Evolutionary conservation across 148 eudicot genomes (phyloP), one percentile per base, ranked within the genome.

Genomic region (Persicaria tinctoria): DNA sequence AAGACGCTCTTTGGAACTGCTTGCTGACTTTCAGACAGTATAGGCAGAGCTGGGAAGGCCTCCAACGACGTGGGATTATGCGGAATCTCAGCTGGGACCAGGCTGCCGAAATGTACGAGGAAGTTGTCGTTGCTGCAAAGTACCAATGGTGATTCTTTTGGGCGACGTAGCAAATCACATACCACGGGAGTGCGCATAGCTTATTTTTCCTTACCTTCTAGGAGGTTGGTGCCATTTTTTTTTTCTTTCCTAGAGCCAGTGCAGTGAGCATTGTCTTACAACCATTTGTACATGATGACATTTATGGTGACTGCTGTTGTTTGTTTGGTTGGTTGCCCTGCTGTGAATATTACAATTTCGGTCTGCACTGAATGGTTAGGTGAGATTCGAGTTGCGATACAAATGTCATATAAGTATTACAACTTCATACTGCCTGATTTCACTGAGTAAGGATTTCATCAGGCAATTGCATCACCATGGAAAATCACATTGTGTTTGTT

Each of bases 121-220:
- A 93, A 78, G 93, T 90, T 10, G 85, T 93, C 62, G 85, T 90
- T 73, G 98, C 98, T 53, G 98, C 98, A n/a, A 93, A 90, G 85
- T 90, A 90, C 75, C 96, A 93, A 16, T 90, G 98, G 98, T 93
- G 76, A 88, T 12, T 1, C 16, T n/a, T 57, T 27, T 17, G 46
- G 12, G 17, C 13, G 16, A 56, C 32, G 64, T 60, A 50, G 53
- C 12, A 50, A 50, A 50, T 32, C 38, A 32, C 38, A 32, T 32
- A 32, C 38, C 38, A 50, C 12, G 8, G 13, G 53, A 50, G 11
- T 12, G 51, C 11, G 51, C 51, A 5, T 50, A 38, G 8, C 23
- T 8, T 12, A 9, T 38, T 13, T 41, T 3, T 66, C 41, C 41
- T 41, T 46, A 38, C 47, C 70, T 38, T 41, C 11, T 18, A 13